Evolutionary conservation across 2,329 filamentous ascomycete genomes (phyloP), one percentile per base, ranked within the genome.

Genomic region (Aureobasidium sp.): DNA sequence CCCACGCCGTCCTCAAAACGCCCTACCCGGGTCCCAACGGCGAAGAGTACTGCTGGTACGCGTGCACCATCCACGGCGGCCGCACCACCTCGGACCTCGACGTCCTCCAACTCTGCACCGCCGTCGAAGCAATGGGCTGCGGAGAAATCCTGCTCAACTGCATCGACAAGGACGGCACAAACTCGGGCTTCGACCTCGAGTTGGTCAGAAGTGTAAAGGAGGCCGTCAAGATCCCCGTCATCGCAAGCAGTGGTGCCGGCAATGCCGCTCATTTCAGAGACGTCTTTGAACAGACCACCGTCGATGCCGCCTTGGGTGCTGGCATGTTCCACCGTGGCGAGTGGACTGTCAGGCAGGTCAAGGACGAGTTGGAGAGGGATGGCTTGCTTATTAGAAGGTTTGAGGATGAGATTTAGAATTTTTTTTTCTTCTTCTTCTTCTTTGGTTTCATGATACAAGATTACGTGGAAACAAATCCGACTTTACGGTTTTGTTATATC

Each of bases 281-380:
- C 66, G 93, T 97, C 1, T 98, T 98, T 69, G 75, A 80, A 54
- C 75, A 86, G 71, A 97, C 93, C 7, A 76, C 77, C 14, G 91
- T 91, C 3, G 93, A 98, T 75, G 93, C 93, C 45, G 93, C 93
- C 24, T 73, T 98, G 56, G 93, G 93, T 3, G 93, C 93, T 7
- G 93, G 93, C 50, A 98, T 98, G 85, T 98, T 98, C 71, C 93
- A 98, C 73, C 77, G 93, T 44, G 88, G 86, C 32, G 91, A 98
- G 73, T 98, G 91, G 70, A 95, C 90, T 0, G 91, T 98, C 14
- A 84, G 83, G 68, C 84, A 97, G 64, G 93, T 98, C 42, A 98
- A 98, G 72, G 85, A 94, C 55, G 80, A 87, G 64, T 70, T 98
- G 55, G 75, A 76, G 21, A 75, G 78, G 30, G 80, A 83, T 64